Evolutionary conservation across 106 monocot genomes (phyloP), one percentile per base, ranked within the genome.

Genomic region (Ottelia alismoides): DNA sequence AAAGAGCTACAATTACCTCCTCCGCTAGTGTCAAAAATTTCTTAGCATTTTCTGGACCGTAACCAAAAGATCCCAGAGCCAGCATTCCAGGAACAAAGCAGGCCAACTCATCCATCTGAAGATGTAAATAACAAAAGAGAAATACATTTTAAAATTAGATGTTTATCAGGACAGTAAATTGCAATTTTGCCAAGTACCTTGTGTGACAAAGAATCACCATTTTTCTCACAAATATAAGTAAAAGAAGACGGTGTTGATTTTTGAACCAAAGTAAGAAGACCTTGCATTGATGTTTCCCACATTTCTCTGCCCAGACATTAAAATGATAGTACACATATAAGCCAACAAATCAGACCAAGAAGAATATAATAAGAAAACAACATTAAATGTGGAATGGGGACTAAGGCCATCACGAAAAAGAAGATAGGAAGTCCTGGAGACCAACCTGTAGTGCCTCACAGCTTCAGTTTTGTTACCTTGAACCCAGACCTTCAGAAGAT

Each of bases 241-340:
- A 84, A 93, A 72, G 83, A 88, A 65, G 93, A 88, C 51, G 87
- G 87, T 18, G 80, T 87, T 21, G 73, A 80, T 71, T 71, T 93
- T 27, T 68, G 72, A 51, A 84, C 52, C 57, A 93, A 80, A 57
- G 75, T 93, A 31, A 55, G 30, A 26, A 93, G 61, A 21, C 93
- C 93, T 56, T 81, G 69, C 93, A 93, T 81, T 55, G 93, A 93
- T 65, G 74, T 84, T 63, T 93, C 93, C 93, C 93, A 93, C 93
- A 93, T 93, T 78, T 87, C 50, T 74, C 93, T 93, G 62, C 53
- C 27, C 31, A 61, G 55, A 35, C n/a, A n/a, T n/a, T n/a, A n/a
- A n/a, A n/a, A 28, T 28, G 9, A 45, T 7, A 43, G 40, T 16
- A 43, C 40, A 43, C 40, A 43, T 43, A 31, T 3, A 63, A 63